phyloP scores from a whole-genome alignment of 2,329 filamentous ascomycete genomes.

The Ophiocordyceps australis region DNA sequence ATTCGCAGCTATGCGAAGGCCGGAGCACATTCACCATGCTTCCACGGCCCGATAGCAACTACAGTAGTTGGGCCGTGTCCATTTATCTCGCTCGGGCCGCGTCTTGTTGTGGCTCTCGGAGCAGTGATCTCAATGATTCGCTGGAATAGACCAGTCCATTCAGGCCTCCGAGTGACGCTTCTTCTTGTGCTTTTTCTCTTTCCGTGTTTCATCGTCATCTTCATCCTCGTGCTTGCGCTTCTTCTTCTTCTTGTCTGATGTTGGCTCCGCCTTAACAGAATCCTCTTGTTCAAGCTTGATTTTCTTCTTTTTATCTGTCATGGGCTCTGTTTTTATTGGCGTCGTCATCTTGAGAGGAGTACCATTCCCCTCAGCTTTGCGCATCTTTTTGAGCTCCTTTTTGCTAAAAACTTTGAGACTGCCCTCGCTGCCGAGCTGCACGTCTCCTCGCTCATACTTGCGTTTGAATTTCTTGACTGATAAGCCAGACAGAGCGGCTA shows the following conservation, averaged over 20 bases:
- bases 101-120: background rate
- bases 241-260: conserved; percentile 48
- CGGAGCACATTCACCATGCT: too few species aligned
- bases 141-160: conserved; percentile 2
- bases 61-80: too few species aligned
- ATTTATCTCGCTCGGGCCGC: too few species aligned
- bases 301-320: conserved; percentile 41
- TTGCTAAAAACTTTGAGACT: conserved; percentile 52
- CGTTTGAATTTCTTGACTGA: conserved; percentile 62
- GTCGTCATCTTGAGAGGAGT: conserved; percentile 22
- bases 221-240: conserved; percentile 58
- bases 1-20: conserved; percentile 10
- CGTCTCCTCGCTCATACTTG: conserved; percentile 61
- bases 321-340: conserved; percentile 20
- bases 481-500: conserved; percentile 49
- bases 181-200: conserved; percentile 36
- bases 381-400: conserved; percentile 58
- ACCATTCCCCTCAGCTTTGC: conserved; percentile 37
- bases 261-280: conserved; percentile 39
- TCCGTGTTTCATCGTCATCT: conserved; percentile 49
- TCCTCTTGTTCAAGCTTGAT: conserved; percentile 49
- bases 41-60: too few species aligned
- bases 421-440: conserved; percentile 46
- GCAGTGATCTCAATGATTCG: conserved; percentile 1
- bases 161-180: conserved; percentile 17